phyloP scores from a whole-genome alignment of 495 filamentous ascomycete genomes.

The Talaromyces stipitatus region DNA sequence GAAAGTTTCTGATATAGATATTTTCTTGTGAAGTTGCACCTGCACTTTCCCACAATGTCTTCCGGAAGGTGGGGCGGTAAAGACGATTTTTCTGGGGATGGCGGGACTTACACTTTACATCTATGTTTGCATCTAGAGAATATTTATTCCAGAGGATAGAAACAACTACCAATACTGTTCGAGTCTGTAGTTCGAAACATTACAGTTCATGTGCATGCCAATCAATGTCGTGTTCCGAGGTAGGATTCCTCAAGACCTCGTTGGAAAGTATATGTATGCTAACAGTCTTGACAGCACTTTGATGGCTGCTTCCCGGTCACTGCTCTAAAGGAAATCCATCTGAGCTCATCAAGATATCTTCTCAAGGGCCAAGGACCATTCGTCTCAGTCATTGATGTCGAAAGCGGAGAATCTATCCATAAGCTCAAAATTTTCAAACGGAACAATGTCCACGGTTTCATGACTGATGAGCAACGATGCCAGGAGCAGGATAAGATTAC shows the following conservation, averaged over 20 bases:
- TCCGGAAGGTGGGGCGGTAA: neutral
- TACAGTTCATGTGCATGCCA: neutral
- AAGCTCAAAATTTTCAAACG: constrained; percentile 28
- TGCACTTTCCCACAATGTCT: neutral
- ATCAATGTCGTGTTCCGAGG: neutral
- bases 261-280: neutral
- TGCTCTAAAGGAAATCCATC: constrained; percentile 24
- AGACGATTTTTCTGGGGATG: neutral
- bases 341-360: constrained; percentile 19
- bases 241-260: neutral
- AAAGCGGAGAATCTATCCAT: constrained; percentile 21
- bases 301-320: constrained; percentile 42
- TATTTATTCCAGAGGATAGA: too few relatives aligned
- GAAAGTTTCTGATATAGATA: too few relatives aligned
- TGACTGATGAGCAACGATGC: constrained; percentile 12
- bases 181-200: too few relatives aligned
- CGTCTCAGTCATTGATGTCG: constrained; percentile 28
- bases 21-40: neutral
- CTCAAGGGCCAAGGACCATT: constrained; percentile 36
- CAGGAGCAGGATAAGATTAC: constrained; percentile 8
- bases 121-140: too few relatives aligned
- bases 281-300: constrained; percentile 22
- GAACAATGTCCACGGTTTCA: constrained; percentile 37
- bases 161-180: too few relatives aligned
- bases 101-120: neutral